phyloP scores from a whole-genome alignment of 2,329 filamentous ascomycete species.

The Plectosphaerella sp. region DNA sequence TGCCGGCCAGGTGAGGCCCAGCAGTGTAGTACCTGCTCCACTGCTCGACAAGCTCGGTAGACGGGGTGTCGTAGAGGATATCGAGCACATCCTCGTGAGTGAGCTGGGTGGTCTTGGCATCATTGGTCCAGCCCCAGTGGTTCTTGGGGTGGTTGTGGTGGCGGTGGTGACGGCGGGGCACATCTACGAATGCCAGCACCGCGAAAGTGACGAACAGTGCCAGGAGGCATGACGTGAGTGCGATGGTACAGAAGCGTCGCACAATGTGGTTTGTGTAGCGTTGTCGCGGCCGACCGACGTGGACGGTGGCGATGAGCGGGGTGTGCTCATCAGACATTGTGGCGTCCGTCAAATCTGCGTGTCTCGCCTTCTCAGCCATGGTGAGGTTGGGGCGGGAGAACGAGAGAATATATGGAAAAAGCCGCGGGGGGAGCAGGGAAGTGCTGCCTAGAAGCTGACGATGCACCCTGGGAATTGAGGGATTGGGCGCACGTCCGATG shows the following conservation, averaged over 20 bases:
- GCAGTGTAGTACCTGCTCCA: constrained; percentile 78
- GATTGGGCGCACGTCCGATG: too few relatives aligned
- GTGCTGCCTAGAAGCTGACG: neutral
- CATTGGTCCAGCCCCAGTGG: constrained; percentile 14
- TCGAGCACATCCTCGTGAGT: constrained; percentile 47
- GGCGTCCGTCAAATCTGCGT: constrained; percentile 5
- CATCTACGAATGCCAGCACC: constrained; percentile 38
- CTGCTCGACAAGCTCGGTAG: constrained; percentile 53
- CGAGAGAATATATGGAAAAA: neutral
- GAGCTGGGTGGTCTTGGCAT: constrained; percentile 16
- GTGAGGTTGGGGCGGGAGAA: neutral
- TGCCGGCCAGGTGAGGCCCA: constrained; percentile 71
- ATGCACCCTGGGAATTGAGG: too few relatives aligned
- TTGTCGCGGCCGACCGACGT: constrained; percentile 43
- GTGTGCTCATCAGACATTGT: constrained; percentile 53
- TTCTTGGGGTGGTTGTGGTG: constrained; percentile 18
- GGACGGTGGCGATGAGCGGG: constrained; percentile 63
- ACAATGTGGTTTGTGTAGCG: constrained; percentile 57
- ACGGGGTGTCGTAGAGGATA: constrained; percentile 56
- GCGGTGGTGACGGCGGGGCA: constrained; percentile 28
- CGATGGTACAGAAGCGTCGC: constrained; percentile 63
- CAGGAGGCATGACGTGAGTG: constrained; percentile 49
- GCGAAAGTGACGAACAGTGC: constrained; percentile 45
- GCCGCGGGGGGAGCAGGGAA: neutral
- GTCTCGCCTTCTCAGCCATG: neutral